These are phyloP conservation scores for Rutidosis leptorrhynchoides DNA, from an alignment of 129 eudicot species.

Conservation along the genomic window DNA sequence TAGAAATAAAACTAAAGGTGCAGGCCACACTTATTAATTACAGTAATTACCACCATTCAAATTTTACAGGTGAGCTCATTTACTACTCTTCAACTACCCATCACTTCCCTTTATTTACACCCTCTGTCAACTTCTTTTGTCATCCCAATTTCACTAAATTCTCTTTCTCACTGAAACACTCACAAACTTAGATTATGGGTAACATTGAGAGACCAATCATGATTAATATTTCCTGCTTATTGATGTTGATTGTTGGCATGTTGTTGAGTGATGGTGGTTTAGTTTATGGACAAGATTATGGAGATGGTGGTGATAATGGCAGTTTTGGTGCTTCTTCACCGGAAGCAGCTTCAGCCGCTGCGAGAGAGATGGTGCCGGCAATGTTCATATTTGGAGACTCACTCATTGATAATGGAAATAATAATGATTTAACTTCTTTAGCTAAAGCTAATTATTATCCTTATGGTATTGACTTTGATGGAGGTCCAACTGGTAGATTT, in stretches of 20 bases:
- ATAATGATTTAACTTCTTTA: conserved; percentile 68
- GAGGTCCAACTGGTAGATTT: conserved; percentile 84
- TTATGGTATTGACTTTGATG: conserved; percentile 80
- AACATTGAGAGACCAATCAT: not conserved
- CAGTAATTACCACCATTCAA: conserved; percentile 35
- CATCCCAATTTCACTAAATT: conserved; percentile 27
- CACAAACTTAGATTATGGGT: conserved; percentile 17
- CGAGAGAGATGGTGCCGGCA: conserved; percentile 70
- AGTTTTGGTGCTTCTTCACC: conserved; percentile 25
- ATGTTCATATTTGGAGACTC: conserved; percentile 93
- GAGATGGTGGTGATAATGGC: conserved; percentile 18
- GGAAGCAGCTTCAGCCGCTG: conserved; percentile 21
- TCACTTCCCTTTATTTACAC: conserved; percentile 29
- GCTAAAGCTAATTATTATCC: conserved; percentile 90
- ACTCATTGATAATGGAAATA: conserved; percentile 79
- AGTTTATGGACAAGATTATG: conserved; percentile 26
- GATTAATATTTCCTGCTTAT: conserved; percentile 13
- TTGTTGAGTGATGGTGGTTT: conserved; percentile 17
- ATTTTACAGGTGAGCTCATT: conserved; percentile 40
- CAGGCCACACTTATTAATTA: conserved; percentile 27
- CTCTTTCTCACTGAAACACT: conserved; percentile 19
- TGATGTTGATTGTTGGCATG: conserved; percentile 18
- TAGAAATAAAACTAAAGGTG: conserved; percentile 17
- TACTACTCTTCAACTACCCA: conserved; percentile 39
- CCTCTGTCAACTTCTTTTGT: conserved; percentile 16